Evolutionary conservation across 2,329 filamentous ascomycete genomes (phyloP).

Genomic region (Dactylellina cionopaga): DNA sequence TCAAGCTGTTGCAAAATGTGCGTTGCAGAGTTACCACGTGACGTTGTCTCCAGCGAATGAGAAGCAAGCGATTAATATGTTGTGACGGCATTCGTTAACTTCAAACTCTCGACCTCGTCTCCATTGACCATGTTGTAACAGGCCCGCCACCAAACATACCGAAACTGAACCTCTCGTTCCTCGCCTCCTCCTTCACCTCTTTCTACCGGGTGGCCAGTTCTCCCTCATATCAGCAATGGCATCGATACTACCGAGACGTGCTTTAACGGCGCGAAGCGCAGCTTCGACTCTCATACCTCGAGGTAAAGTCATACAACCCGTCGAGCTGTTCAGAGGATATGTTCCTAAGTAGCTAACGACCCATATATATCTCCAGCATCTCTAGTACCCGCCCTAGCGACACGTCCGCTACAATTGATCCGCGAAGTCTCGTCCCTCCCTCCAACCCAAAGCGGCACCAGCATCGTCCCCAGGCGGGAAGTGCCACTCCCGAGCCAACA

Average conservation of each 20-base stretch:
- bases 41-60: conserved; percentile 36
- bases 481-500: conserved; percentile 82
- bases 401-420: conserved; percentile 6
- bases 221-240: conserved; percentile 29
- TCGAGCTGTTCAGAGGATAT: neutral
- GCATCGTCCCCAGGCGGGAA: conserved; percentile 68
- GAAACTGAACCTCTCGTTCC: neutral
- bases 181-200: conserved; percentile 14
- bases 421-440: conserved; percentile 37
- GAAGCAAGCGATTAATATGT: conserved; percentile 27
- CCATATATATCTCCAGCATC: conserved; percentile 20
- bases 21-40: conserved; percentile 29
- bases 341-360: neutral
- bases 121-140: conserved; percentile 25
- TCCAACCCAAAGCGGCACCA: conserved; percentile 9
- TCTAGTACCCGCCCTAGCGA: conserved; percentile 36
- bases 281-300: conserved; percentile 43
- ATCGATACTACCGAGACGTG: conserved; percentile 50
- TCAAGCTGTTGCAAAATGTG: conserved; percentile 27
- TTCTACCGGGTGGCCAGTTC: neutral
- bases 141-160: conserved; percentile 15
- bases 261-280: conserved; percentile 40
- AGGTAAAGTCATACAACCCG: conserved; percentile 21
- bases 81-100: conserved; percentile 42
- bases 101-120: conserved; percentile 38